Evolutionary conservation across 371 early-diverging fungal genomes (phyloP), one percentile per base, ranked within the genome.

Genomic region (Rhizomucor pusillus): DNA sequence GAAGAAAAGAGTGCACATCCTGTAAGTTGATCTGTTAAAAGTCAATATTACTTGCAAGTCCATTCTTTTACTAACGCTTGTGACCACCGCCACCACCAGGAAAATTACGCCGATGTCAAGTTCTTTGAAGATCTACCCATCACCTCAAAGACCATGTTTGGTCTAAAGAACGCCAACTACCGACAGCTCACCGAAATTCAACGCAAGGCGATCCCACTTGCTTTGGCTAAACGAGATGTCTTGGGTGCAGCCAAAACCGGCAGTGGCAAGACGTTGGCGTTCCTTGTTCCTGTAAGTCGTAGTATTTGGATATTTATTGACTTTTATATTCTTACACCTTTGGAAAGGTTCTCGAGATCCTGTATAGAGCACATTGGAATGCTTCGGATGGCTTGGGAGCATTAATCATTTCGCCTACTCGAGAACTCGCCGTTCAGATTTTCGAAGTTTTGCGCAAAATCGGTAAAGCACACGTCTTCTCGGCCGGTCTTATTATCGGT

Each of bases 171-270:
- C 46, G 84, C 88, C 34, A 90, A 93, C 65, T 97, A 83, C 64
- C 77, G 89, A 22, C 90, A 93, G 68, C 88, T 97, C 86, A 99
- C 99, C 3, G 98, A 97, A 39, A 97, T 99, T 63, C 99, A 99
- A 71, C 81, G 85, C 33, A 90, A 88, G 57, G 88, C 97, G 0
- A 73, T 99, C 39, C 96, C 98, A n/a, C 65, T 88, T 45, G 85
- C 93, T 10, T 75, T 99, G 45, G 80, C 85, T 10, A 90, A 90
- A 37, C 81, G 87, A 57, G 98, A 98, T 74, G 86, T 99, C 12
- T 81, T 99, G 33, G 99, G 98, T 24, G 98, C 99, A 1, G 99
- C 99, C 19, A 95, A 97, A 59, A 99, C 99, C 0, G 99, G 99
- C n/a, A 93, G 94, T 34, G 99, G 99, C 39, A 99, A 99, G 71